Evolutionary conservation across 1,139 yeast species (phyloP).

Genomic region (Scheffersomyces illinoinensis): DNA sequence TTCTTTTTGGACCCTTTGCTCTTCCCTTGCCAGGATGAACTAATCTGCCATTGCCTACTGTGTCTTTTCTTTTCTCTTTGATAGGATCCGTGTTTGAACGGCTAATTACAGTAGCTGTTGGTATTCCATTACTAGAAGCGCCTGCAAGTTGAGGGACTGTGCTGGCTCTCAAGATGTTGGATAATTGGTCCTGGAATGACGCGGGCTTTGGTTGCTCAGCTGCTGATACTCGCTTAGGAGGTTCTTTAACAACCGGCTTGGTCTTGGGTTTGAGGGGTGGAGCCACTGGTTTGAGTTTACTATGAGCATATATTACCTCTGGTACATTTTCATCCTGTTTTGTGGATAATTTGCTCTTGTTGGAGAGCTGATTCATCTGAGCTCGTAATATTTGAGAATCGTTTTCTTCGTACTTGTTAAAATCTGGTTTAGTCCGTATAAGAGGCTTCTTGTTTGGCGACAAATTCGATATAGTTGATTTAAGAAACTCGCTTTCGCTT

Average conservation of each 20-base stretch:
- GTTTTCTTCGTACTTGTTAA: constrained; percentile 20
- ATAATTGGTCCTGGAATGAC: constrained; percentile 21
- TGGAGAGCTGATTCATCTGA: constrained; percentile 17
- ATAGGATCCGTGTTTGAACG: constrained; percentile 12
- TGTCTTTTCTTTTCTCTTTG: constrained; percentile 7
- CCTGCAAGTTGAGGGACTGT: constrained; percentile 20
- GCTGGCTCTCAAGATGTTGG: constrained; percentile 22
- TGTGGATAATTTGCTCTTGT: background rate
- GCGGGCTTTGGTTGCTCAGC: constrained; percentile 4
- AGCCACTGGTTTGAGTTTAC: constrained; percentile 13
- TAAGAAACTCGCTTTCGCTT: constrained; percentile 13
- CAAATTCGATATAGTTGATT: constrained; percentile 13
- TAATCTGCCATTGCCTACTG: constrained; percentile 27
- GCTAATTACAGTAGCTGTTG: background rate
- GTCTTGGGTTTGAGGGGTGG: constrained; percentile 2
- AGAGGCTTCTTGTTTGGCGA: constrained; percentile 11
- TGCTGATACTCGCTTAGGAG: constrained; percentile 1
- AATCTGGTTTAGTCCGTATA: constrained; percentile 11
- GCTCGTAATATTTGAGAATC: constrained; percentile 25
- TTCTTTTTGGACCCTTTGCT: constrained; percentile 74
- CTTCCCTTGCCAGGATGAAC: constrained; percentile 63
- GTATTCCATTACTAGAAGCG: background rate
- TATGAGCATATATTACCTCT: constrained; percentile 19
- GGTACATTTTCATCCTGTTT: constrained; percentile 7
- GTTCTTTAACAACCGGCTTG: constrained; percentile 5